Evolutionary conservation across 2,329 filamentous ascomycete genomes (phyloP).

Genomic region (Colletotrichum zoysiae): DNA sequence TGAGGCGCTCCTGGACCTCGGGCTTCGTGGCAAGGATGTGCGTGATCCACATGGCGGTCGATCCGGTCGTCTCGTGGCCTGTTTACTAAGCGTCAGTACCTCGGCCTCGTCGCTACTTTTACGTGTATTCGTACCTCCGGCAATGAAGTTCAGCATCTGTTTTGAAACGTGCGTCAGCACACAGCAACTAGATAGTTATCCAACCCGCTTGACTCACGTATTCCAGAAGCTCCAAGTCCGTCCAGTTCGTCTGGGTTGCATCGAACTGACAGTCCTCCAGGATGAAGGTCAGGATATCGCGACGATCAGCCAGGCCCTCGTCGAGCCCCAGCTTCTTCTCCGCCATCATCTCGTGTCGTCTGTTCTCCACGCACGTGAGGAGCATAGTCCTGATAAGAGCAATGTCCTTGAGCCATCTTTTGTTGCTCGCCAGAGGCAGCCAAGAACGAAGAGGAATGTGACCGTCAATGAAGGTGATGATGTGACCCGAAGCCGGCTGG

Average conservation of each 20-base stretch:
- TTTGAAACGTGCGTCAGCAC: slow-evolving; percentile 43
- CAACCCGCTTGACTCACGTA: slow-evolving; percentile 42
- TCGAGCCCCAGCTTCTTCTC: slow-evolving; percentile 44
- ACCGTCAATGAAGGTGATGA: slow-evolving; percentile 51
- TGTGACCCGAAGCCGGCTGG: slow-evolving; percentile 45
- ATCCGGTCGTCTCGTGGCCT: slow-evolving; percentile 42
- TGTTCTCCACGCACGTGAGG: slow-evolving; percentile 47
- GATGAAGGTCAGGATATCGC: slow-evolving; percentile 48
- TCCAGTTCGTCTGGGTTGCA: slow-evolving; percentile 37
- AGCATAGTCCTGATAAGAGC: slow-evolving; percentile 51
- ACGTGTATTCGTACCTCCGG: slow-evolving; percentile 28
- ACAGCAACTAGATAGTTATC: not conserved
- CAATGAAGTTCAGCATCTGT: slow-evolving; percentile 46
- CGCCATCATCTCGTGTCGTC: slow-evolving; percentile 44
- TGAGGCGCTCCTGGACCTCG: slow-evolving; percentile 31
- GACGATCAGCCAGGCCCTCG: slow-evolving; percentile 28
- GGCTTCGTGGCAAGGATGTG: slow-evolving; percentile 34
- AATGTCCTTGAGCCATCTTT: slow-evolving; percentile 51
- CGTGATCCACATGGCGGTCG: slow-evolving; percentile 39
- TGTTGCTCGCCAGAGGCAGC: slow-evolving; percentile 56
- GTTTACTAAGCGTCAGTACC: not conserved
- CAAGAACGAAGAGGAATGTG: slow-evolving; percentile 50
- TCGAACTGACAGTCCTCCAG: slow-evolving; percentile 45
- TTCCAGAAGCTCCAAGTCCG: slow-evolving; percentile 46
- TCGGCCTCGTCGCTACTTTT: too few relatives aligned